A percentile compares a stretch with the other conserved stretches of the same genome.
Evolutionary conservation across 2,329 filamentous ascomycete species (phyloP).

Genomic region (Tolypocladium amazonense): DNA sequence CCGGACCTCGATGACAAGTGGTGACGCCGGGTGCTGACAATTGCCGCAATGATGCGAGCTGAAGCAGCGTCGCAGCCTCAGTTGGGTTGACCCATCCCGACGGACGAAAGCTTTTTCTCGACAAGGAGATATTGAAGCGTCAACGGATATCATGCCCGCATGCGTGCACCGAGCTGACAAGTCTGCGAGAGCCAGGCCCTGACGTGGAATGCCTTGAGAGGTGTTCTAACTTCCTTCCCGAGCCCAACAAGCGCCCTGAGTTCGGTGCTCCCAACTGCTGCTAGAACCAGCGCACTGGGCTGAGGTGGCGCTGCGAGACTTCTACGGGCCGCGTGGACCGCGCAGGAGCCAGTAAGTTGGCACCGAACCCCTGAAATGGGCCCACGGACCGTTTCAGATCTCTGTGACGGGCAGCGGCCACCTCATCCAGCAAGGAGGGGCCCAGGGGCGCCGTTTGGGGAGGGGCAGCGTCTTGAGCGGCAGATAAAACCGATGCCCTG

Average conservation of each 20-base stretch:
- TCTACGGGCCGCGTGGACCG: not conserved
- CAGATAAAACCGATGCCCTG: not conserved
- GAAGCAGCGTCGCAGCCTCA: not conserved
- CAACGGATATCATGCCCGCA: not conserved
- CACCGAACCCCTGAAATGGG: conserved; percentile 4
- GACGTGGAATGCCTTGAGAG: not conserved
- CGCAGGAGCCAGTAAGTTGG: not conserved
- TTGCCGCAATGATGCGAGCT: not conserved
- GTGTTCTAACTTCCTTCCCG: not conserved
- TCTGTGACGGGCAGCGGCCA: not conserved
- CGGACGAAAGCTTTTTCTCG: not conserved
- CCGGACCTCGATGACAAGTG: not conserved
- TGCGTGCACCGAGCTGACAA: not conserved
- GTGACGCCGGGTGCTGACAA: not conserved
- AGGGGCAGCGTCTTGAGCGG: not conserved
- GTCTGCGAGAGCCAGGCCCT: not conserved
- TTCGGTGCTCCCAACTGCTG: not conserved
- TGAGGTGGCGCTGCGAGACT: not conserved
- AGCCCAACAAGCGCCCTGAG: not conserved
- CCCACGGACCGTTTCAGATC: conserved; percentile 10
- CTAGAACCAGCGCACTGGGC: not conserved
- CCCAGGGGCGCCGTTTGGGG: not conserved
- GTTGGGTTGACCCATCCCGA: not conserved
- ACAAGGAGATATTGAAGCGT: not conserved
- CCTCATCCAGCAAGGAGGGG: not conserved